Base-by-base conservation (phyloP, 2,329 filamentous ascomycete species). In the Fusarium dimerum region DNA sequence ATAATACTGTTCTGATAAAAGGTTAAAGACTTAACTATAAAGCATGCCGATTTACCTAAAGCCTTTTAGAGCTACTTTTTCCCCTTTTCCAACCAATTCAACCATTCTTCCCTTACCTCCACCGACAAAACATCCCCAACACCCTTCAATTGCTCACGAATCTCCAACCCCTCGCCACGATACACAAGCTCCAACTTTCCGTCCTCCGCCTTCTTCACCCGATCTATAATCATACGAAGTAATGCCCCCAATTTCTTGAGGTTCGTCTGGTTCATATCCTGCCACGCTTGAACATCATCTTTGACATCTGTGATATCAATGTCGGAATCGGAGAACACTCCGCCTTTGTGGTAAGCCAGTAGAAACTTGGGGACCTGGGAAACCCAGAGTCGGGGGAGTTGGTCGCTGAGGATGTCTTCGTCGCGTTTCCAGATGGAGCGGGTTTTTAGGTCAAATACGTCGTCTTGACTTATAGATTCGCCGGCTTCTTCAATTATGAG, bases 391-490 rank as follows among this genome's bases (percentile, higher is more conserved):
- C 74, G 73, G 5, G 72, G 74, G 10, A 78, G 57, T 41, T 78
- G 70, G 5, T 70, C 58, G 11, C 52, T 65, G 0, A 76, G 53
- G 16, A 65, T 61, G 7, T 61, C 57, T 15, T 56, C 52, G n/a
- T 58, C 60, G 1, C 52, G 47, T 8, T 45, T 40, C 29, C 36
- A 43, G 6, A 59, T 48, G 17, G 65, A 71, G 26, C 76, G 71
- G 1, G 76, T 78, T 61, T 78, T 78, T 52, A 78, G 64, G 34
- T 78, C 76, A 43, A 78, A 75, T 13, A 78, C 40, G 2, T 56
- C 50, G 1, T 57, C 42, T 16, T 76, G 74, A 1, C 67, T 61
- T 5, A 71, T 52, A 1, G 46, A 5, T 12, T 51, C 50, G 1
- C 72, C 73, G 6, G 62, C 66, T 1, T 64, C 32, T 5, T 36